These are phyloP conservation scores for Hypericum perforatum DNA, from an alignment of 345 rosid species.

Conservation along the genomic window DNA sequence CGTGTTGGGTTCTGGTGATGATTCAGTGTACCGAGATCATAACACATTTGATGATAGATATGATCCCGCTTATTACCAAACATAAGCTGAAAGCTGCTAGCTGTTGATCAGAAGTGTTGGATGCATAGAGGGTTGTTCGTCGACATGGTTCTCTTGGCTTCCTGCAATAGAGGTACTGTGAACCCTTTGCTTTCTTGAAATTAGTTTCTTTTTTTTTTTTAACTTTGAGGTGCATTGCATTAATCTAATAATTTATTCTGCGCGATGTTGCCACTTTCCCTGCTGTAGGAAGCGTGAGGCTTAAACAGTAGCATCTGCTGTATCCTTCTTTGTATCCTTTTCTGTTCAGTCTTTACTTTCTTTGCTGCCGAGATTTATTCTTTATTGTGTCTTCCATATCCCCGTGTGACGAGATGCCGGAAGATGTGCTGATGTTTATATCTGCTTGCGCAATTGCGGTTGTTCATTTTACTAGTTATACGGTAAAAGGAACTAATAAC, in stretches of 20 bases:
- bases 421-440: background rate
- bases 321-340: slow-evolving; percentile 96
- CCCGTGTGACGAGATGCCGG: too few species aligned
- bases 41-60: slow-evolving; percentile 69
- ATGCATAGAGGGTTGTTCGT: too few species aligned
- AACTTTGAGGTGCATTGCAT: too few species aligned
- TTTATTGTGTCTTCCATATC: background rate
- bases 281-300: slow-evolving; percentile 68
- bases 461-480: too few species aligned
- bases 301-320: slow-evolving; percentile 49
- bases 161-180: too few species aligned
- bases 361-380: background rate
- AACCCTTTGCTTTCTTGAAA: too few species aligned
- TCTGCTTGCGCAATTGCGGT: too few species aligned
- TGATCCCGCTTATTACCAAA: slow-evolving; percentile 49
- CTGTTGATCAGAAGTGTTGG: too few species aligned
- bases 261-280: background rate
- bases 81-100: slow-evolving; percentile 2
- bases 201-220: too few species aligned
- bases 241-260: too few species aligned
- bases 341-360: slow-evolving; percentile 4
- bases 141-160: too few species aligned
- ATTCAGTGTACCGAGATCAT: slow-evolving; percentile 16
- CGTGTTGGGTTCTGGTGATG: slow-evolving; percentile 17
- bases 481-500: too few species aligned